These are phyloP conservation scores for Penicillium sp. DNA, from an alignment of 2,329 filamentous ascomycete species.

Conservation along the genomic window DNA sequence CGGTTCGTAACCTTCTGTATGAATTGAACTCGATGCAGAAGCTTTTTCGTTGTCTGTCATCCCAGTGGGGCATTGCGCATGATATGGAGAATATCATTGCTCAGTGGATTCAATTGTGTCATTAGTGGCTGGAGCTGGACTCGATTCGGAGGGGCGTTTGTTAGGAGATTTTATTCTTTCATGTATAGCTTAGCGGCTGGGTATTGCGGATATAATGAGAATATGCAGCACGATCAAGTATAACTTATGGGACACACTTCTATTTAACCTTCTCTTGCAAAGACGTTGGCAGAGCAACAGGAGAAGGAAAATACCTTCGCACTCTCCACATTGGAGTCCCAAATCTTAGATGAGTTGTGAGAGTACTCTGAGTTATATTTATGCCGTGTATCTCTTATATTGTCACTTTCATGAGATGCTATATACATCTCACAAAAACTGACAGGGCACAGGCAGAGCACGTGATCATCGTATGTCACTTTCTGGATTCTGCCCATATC, in stretches of 20 bases:
- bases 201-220: background rate
- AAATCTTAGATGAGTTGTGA: too few species aligned
- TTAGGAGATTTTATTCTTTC: background rate
- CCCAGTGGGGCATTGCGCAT: constrained; percentile 54
- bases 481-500: too few species aligned
- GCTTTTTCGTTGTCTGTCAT: constrained; percentile 51
- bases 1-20: constrained; percentile 52
- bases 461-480: background rate
- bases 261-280: too few species aligned
- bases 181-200: background rate
- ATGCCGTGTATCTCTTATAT: too few species aligned
- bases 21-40: constrained; percentile 57
- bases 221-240: background rate
- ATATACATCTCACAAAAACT: background rate
- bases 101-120: constrained; percentile 53
- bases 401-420: too few species aligned
- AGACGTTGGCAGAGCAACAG: too few species aligned
- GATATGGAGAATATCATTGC: constrained; percentile 55
- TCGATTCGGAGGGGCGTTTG: background rate
- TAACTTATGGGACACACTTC: background rate
- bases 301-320: too few species aligned
- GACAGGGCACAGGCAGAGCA: background rate
- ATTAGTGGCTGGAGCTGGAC: constrained; percentile 32
- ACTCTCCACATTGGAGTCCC: too few species aligned
- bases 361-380: too few species aligned